Evolutionary conservation across 2,329 filamentous ascomycete species (phyloP), one percentile per base, ranked within the genome.

Genomic region (Aulographum hederae): DNA sequence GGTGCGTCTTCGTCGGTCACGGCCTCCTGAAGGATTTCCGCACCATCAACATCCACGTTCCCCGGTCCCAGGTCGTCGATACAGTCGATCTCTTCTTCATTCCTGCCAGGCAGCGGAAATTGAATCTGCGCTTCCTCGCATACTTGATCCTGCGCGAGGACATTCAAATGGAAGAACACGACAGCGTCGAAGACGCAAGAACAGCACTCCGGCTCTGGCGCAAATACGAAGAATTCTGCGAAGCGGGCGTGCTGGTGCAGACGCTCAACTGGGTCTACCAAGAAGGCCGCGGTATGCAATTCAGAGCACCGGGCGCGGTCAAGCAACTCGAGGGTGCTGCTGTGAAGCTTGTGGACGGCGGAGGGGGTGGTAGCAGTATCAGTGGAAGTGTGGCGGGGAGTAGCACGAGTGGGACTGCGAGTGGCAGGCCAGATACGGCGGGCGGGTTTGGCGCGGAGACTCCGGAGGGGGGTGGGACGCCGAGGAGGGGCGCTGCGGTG

Each of bases 1-100:
- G 89, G 30, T 93, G 84, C 55, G 72, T 80, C 39, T 98, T 98
- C 50, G 69, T 98, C 4, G 89, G 89, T 2, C 89, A 98, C 46
- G 86, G 86, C 3, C 63, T 98, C 26, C 81, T 81, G 41, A 86
- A 89, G 43, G 89, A 98, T 54, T 95, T 98, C 57, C 81, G 89
- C 32, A 92, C 92, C 34, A 92, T 93, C 56, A 98, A 98, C 52
- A 94, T 98, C 34, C 81, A 94, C 50, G 78, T 98, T 0, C 89
- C 91, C 2, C 80, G 77, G 48, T 56, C 69, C 3, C 89, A 98
- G 51, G 78, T 93, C 21, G 82, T 98, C 34, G 89, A 98, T 54
- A 98, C 91, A 0, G 84, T 85, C 41, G 78, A 91, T 39, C 65
- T 93, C 2, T 95, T 92, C 59, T 91, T 79, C 54, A 73, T 92